Evolutionary conservation across 2,329 filamentous ascomycete species (phyloP), one percentile per base, ranked within the genome.

Genomic region (Madurella fahalii): DNA sequence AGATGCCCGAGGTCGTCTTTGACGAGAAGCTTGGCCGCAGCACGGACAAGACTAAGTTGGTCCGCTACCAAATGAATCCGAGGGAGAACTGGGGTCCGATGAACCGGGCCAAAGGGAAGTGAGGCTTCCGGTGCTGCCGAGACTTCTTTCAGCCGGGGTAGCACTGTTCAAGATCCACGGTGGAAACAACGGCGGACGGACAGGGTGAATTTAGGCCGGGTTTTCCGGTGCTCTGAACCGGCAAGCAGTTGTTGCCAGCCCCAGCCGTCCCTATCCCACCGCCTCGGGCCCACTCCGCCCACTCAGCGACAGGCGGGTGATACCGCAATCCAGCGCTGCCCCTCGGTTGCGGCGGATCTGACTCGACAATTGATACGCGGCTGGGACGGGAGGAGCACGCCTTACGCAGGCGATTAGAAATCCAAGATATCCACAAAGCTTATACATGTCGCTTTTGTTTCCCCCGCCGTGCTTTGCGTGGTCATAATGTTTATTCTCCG

Each of bases 81-180:
- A 78, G 87, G 56, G 86, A 90, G 66, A 94, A 97, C 69, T 99
- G 94, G 94, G 94, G 94, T 0, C 94, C 94, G 1, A 84, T 95
- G 83, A 76, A 73, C 50, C 75, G 76, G 60, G 81, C 81, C 25
- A 77, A 70, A 60, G 75, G 74, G n/a, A 69, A 71, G 77, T 93
- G 69, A 90, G 34, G 34, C 34, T 37, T 15, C 13, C 2, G 34
- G 34, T 25, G 25, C 25, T 25, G 25, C 25, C 25, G 25, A 25
- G 25, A 25, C 25, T 25, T 7, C 25, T 25, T 25, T 25, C 25
- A 25, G 25, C 25, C 25, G 25, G 25, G 25, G 7, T 25, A 25
- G 25, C 7, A 25, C 25, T 25, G 4, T 25, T 25, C 25, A 25
- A 7, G 7, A 7, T 25, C 25, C 25, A 25, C 25, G 25, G 25